Evolutionary conservation across 148 eudicot genomes (phyloP), one percentile per base, ranked within the genome.

Genomic region (Heliamphora exappendiculata): DNA sequence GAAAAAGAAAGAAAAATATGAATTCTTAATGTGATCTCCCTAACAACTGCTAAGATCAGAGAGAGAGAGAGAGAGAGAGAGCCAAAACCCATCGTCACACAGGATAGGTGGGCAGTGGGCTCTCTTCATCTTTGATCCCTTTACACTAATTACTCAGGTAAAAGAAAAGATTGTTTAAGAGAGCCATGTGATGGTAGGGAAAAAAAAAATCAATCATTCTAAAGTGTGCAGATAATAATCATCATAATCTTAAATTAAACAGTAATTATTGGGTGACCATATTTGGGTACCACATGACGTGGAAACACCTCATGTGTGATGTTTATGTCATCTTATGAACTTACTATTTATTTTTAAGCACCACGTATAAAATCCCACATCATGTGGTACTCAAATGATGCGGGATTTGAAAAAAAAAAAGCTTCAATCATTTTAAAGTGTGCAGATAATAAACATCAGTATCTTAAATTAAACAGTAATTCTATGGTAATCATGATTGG

Each of bases 1-100:
- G 85, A 28, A 66, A 8, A 78, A 79, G 34, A 54, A 66, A 84
- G 34, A 64, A 22, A 71, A 70, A 55, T 34, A 39, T 69, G 22
- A 62, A 49, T 16, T 34, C 34, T 17, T 26, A 20, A 65, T 49
- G 26, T 42, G 76, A 41, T 28, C 17, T 45, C 28, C 39, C 33
- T n/a, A 45, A 14, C 45, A 73, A 62, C 54, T 60, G 39, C 67
- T 42, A 20, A 31, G 2, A 20, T 28, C 22, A 51, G 20, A 44
- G 31, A 65, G 44, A 65, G 22, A 65, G 42, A 65, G 53, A 67
- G 28, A 39, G 28, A 67, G n/a, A 64, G 22, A 65, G 53, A 67
- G 28, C 10, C 22, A 67, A 13, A 26, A 7, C 13, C 45, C 37
- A 45, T 9, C 12, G 45, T 44, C 2, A 41, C 47, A n/a, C 72